Base-by-base conservation (phyloP, 139 green algal species). In the Chloropicon primus region DNA sequence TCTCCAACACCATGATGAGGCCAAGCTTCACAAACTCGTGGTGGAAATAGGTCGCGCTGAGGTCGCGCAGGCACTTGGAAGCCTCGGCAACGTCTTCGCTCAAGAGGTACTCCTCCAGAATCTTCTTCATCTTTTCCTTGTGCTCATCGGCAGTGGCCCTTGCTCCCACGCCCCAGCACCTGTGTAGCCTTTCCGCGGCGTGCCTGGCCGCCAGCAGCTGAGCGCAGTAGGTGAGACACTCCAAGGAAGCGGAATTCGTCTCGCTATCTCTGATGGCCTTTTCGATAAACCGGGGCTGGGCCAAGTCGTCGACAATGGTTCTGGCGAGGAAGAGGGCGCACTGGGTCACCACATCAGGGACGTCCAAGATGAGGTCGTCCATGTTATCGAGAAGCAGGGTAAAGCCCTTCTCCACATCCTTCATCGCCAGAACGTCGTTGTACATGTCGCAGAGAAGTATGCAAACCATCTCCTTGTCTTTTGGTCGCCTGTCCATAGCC, bases 271-370 rank as follows among this genome's bases (percentile, higher is more conserved):
- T 74, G 23, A 96, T 79, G n/a, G 89, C 84, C 73, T 85, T 76
- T 1, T 82, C 78, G 26, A 98, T 82, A 86, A 94, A 98, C 22
- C 82, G 81, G 0, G 94, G 94, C 3, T 94, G 84, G 77, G 98
- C 82, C 54, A 94, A 84, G 86, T 98, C 94, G 79, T 98, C 94
- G n/a, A 98, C 90, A 26, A 98, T 86, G 1, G 90, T 89, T 3
- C 94, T 83, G 17, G 90, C 89, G 74, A 94, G 72, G 82, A 97
- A 97, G 22, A 94, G 86, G 10, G 85, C 78, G 26, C 97, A 80
- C 76, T 86, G 83, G 1, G 73, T 2, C 29, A 84, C 82, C 0
- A 90, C 94, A 27, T 96, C 87, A 0, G 93, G 94, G 72, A 95
- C 90, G 84, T 97, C 93, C 28, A 98, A 87, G 27, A 88, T 81